These are phyloP conservation scores for Colletotrichum abscissum DNA, from an alignment of 2,329 filamentous ascomycete genomes.

Conservation along the genomic window DNA sequence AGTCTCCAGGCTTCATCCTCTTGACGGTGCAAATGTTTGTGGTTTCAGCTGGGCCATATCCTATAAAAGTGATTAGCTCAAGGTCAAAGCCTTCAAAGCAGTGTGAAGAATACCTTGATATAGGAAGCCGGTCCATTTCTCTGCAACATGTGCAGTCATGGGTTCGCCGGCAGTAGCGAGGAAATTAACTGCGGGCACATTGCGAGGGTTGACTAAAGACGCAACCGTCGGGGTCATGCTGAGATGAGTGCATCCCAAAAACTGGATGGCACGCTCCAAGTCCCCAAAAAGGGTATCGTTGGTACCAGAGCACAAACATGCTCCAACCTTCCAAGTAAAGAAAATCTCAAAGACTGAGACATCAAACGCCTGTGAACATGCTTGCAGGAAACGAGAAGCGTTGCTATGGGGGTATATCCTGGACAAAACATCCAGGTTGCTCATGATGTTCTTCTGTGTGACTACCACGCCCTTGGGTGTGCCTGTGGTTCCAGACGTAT, in stretches of 20 bases:
- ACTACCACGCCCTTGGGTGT: conserved; percentile 83
- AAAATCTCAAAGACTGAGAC: conserved; percentile 93
- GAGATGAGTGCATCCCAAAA: conserved; percentile 78
- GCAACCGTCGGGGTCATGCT: conserved; percentile 90
- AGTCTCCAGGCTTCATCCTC: conserved; percentile 66
- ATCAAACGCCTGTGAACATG: conserved; percentile 87
- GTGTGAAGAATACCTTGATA: conserved; percentile 68
- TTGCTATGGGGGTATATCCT: conserved; percentile 70
- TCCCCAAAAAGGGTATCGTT: conserved; percentile 82
- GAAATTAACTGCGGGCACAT: conserved; percentile 78
- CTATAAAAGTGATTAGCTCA: conserved; percentile 39
- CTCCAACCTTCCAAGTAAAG: conserved; percentile 82
- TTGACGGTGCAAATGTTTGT: conserved; percentile 89
- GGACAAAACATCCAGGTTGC: conserved; percentile 77
- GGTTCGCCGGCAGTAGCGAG: conserved; percentile 86
- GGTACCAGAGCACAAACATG: conserved; percentile 79
- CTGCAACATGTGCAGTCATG: conserved; percentile 77
- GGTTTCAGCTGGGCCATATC: conserved; percentile 86
- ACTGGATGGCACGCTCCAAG: conserved; percentile 74
- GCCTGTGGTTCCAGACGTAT: conserved; percentile 86
- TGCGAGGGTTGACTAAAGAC: conserved; percentile 74
- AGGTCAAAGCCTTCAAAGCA: not conserved
- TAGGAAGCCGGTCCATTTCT: conserved; percentile 75
- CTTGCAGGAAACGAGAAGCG: conserved; percentile 76
- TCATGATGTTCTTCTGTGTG: conserved; percentile 79